These are phyloP conservation scores for Periglandula ipomoeae DNA, from an alignment of 2,329 filamentous ascomycete species.

Conservation along the genomic window DNA sequence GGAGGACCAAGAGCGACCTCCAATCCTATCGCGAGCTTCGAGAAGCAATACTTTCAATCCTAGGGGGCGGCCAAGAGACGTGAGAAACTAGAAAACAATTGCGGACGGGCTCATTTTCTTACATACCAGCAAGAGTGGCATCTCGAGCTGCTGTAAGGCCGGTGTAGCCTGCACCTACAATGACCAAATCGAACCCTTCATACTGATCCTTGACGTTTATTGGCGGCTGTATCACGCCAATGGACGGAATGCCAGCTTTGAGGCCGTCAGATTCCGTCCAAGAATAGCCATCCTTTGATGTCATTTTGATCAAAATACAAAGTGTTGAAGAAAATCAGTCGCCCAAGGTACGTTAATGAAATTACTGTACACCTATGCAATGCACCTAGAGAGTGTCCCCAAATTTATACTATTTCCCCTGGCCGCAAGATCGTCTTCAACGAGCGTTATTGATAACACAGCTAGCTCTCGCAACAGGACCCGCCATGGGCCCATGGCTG, in stretches of 20 bases:
- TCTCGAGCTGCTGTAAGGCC: slow-evolving; percentile 21
- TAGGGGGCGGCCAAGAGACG: background rate
- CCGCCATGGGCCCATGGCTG: too few relatives aligned
- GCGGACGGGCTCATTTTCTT: slow-evolving; percentile 1
- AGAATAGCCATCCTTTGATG: too few relatives aligned
- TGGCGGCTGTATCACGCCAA: slow-evolving; percentile 20
- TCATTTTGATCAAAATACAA: too few relatives aligned
- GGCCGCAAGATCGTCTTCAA: too few relatives aligned
- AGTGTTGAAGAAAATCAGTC: too few relatives aligned
- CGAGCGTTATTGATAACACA: too few relatives aligned
- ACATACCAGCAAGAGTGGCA: slow-evolving; percentile 18
- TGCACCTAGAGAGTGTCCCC: too few relatives aligned
- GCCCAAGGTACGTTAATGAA: too few relatives aligned
- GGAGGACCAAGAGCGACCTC: slow-evolving; percentile 36
- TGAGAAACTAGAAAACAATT: background rate
- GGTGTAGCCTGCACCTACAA: slow-evolving; percentile 22
- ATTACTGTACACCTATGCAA: too few relatives aligned
- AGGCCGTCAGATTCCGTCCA: slow-evolving; percentile 21
- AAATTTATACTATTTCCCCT: too few relatives aligned
- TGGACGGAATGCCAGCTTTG: slow-evolving; percentile 20
- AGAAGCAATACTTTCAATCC: slow-evolving; percentile 32
- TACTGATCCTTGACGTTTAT: slow-evolving; percentile 11
- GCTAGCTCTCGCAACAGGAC: too few relatives aligned
- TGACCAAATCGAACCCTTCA: slow-evolving; percentile 18
- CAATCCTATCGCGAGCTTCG: slow-evolving; percentile 38